Evolutionary conservation across 352 stramenopile species (phyloP).

Genomic region (Phytophthora capsici): DNA sequence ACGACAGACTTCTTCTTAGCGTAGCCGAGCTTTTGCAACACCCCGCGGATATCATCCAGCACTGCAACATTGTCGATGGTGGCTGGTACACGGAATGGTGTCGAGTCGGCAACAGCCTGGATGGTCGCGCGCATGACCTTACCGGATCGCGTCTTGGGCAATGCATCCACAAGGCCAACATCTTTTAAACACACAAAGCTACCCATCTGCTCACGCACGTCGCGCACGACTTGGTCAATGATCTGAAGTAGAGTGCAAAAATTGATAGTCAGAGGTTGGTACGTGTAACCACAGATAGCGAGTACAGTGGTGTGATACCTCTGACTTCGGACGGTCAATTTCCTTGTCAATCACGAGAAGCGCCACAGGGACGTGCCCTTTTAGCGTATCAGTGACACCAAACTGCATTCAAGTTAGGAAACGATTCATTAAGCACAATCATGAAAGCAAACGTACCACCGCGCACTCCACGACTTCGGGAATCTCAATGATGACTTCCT

Average conservation of each 20-base stretch:
- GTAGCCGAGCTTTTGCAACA: constrained; percentile 52
- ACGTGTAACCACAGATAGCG: too few relatives aligned
- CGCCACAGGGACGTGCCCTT: constrained; percentile 52
- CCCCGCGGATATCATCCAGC: constrained; percentile 43
- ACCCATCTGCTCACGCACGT: constrained; percentile 56
- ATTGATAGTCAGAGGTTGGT: constrained; percentile 2
- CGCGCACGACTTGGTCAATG: constrained; percentile 40
- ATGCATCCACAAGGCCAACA: constrained; percentile 48
- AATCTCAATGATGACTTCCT: constrained; percentile 89
- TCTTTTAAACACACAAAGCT: constrained; percentile 61
- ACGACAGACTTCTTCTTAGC: constrained; percentile 44
- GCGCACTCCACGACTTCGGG: constrained; percentile 88
- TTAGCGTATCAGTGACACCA: constrained; percentile 49
- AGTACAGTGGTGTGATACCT: constrained; percentile 20
- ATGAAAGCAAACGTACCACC: constrained; percentile 49
- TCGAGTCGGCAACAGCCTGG: constrained; percentile 52
- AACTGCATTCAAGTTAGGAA: constrained; percentile 34
- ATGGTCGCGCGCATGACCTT: constrained; percentile 68
- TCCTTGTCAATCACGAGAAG: constrained; percentile 56
- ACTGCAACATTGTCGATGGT: constrained; percentile 61
- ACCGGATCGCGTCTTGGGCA: constrained; percentile 60
- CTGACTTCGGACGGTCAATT: constrained; percentile 38
- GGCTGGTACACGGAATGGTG: constrained; percentile 48
- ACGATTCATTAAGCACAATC: background rate
- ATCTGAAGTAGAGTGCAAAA: constrained; percentile 32